Percentiles rank a stretch among this genome's conserved stretches.
These are phyloP conservation scores for Carallia pectinifolia DNA, from an alignment of 345 rosid species.

Conservation along the genomic window DNA sequence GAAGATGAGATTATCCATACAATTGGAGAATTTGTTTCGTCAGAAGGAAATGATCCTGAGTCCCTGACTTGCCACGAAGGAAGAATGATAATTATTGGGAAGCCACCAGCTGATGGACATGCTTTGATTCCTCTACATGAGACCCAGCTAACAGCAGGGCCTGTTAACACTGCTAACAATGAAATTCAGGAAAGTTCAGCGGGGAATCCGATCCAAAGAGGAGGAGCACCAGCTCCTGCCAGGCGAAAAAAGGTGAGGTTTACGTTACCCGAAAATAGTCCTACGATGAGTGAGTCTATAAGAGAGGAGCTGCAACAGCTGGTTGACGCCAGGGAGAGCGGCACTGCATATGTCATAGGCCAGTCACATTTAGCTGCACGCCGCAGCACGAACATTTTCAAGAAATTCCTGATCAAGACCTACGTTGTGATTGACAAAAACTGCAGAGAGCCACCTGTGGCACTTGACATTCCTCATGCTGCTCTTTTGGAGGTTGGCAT, in stretches of 20 bases:
- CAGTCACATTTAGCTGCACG: slow-evolving; percentile 45
- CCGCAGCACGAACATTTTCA: slow-evolving; percentile 23
- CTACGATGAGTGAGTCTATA: slow-evolving; percentile 21
- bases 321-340: slow-evolving; percentile 55
- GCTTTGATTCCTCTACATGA: slow-evolving; percentile 31
- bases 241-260: slow-evolving; percentile 49
- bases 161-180: neutral
- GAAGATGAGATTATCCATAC: slow-evolving; percentile 50
- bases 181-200: neutral
- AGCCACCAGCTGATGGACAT: slow-evolving; percentile 21
- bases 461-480: slow-evolving; percentile 54
- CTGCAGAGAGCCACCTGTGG: slow-evolving; percentile 34
- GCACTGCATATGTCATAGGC: slow-evolving; percentile 57
- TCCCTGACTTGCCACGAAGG: slow-evolving; percentile 30
- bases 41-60: slow-evolving; percentile 44
- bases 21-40: slow-evolving; percentile 51
- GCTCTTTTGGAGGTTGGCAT: slow-evolving; percentile 49
- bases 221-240: neutral
- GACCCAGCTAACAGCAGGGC: neutral
- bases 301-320: slow-evolving; percentile 50
- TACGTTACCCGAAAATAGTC: slow-evolving; percentile 33
- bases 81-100: slow-evolving; percentile 42
- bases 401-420: slow-evolving; percentile 32
- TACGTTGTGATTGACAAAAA: slow-evolving; percentile 41
- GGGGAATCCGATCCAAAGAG: neutral